Evolutionary conservation across 2,329 filamentous ascomycete species (phyloP), one percentile per base, ranked within the genome.

Genomic region (Hypoxylon sp.): DNA sequence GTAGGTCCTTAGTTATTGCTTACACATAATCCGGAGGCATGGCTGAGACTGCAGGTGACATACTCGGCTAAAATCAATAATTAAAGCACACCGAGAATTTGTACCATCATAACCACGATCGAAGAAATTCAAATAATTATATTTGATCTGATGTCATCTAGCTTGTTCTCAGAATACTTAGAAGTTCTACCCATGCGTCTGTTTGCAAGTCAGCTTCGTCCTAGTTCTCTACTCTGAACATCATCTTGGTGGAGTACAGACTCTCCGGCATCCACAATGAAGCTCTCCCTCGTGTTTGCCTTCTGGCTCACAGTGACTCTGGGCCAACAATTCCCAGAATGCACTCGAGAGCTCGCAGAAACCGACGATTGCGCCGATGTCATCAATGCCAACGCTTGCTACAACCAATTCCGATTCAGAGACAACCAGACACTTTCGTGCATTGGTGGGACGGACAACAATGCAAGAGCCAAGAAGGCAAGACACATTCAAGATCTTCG

Each of bases 341-440:
- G 80, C 68, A 79, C 75, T 15, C 59, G 60, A 17, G 79, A 81
- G 17, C 75, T 81, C 7, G 77, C 77, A 1, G 72, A 70, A 2
- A 79, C 76, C 10, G 78, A 81, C 50, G 79, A 82, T 29, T 82
- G 80, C 53, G 78, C 79, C 17, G 78, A 75, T 37, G 80, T 82
- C 32, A 79, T 81, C 67, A 79, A 82, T 51, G 78, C 80, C 17
- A 79, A 76, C 51, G 80, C 80, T 27, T 82, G 80, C 73, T 82
- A 82, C 71, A 82, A 82, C 71, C 73, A 80, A 68, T 81, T 77
- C 71, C 71, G 79, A 3, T 82, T 79, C 69, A 73, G 62, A 4
- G 69, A 71, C 58, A 61, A 77, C 7, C 78, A 77, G 55, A 82
- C 80, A 1, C 71, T 82, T 11, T 67, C 72, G 0, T 82, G 80